Conservation (phyloP, 495 filamentous ascomycete genomes). For the Xylaria acuta region DNA sequence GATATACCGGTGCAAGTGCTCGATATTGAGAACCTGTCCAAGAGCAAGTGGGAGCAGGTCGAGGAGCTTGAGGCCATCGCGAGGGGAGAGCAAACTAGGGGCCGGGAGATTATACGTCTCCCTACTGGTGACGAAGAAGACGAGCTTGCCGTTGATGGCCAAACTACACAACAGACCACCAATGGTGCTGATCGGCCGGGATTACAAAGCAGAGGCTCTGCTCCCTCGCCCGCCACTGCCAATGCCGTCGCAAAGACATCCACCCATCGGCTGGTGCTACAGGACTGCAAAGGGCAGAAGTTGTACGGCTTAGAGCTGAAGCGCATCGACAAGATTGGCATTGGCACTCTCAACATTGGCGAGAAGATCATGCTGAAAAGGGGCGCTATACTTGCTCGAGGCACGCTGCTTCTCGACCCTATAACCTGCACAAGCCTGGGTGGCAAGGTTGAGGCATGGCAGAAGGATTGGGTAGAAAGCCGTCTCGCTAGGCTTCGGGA, state of each 20-base stretch:
- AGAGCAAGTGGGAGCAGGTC: constrained; percentile 81
- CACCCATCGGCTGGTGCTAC: constrained; percentile 80
- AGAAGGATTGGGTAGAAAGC: constrained; percentile 75
- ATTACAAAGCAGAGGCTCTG: constrained; percentile 9
- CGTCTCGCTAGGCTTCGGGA: constrained; percentile 72
- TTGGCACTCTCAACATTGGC: constrained; percentile 74
- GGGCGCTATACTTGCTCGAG: constrained; percentile 69
- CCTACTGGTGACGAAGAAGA: constrained; percentile 50
- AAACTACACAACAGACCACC: constrained; percentile 13
- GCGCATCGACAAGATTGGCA: constrained; percentile 65
- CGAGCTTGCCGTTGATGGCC: constrained; percentile 30
- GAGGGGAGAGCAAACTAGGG: constrained; percentile 81
- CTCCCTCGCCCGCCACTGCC: not conserved
- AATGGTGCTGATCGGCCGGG: constrained; percentile 7
- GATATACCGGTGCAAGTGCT: constrained; percentile 81
- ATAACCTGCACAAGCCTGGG: constrained; percentile 69
- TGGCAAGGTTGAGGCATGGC: constrained; percentile 83
- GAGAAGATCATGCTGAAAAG: constrained; percentile 77
- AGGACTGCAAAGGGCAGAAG: constrained; percentile 75
- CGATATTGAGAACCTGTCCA: constrained; percentile 80
- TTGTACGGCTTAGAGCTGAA: constrained; percentile 78
- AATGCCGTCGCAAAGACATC: constrained; percentile 49
- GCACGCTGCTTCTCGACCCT: constrained; percentile 77
- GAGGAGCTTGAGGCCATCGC: constrained; percentile 84
- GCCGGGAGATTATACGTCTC: constrained; percentile 81